Base-by-base conservation (phyloP, 2,329 filamentous ascomycete species). In the Cercospora beticola region DNA sequence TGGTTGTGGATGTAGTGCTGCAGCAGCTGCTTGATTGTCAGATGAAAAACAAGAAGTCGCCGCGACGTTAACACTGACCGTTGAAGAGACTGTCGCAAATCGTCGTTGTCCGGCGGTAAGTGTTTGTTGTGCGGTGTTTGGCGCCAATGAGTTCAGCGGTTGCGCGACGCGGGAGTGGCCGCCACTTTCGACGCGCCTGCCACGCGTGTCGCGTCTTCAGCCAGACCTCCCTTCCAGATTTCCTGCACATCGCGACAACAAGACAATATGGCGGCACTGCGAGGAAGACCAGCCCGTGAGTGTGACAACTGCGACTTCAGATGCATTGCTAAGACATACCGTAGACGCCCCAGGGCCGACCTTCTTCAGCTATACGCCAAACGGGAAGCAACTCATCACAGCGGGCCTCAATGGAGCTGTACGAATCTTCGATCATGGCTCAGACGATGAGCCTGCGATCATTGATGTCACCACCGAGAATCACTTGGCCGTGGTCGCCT, bases 371-470 rank as follows among this genome's bases (percentile, higher is more conserved):
- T 98, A 98, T 81, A 97, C 94, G 0, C 92, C 93, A 6, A 90
- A 97, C 79, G 95, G 96, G 70, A 87, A 86, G 74, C 92, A 91
- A 75, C 86, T 99, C 67, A 88, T 98, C 73, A 98, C 95, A 10
- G 94, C 93, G 69, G 95, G 95, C 72, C 91, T 92, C 68, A 97
- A 98, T 82, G 96, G 96, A 77, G 93, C 92, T 7, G 93, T 97
- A 76, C 92, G 96, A 61, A 88, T 98, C 61, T 99, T 97, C 83
- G 92, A 90, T 73, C 95, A 94, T 14, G 93, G 92, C 69, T 95
- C 91, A 46, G 92, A 97, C 82, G 94, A 93, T 74, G 95, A 99
- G 79, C 95, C 96, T 9, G 89, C 88, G 68, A 97, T 94, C 67
- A 90, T 99, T 66, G 94, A 98, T 78, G 93, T 97, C 72, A 93